Conservation (phyloP, 306 rosid species). For the Gillenia trifoliata region DNA sequence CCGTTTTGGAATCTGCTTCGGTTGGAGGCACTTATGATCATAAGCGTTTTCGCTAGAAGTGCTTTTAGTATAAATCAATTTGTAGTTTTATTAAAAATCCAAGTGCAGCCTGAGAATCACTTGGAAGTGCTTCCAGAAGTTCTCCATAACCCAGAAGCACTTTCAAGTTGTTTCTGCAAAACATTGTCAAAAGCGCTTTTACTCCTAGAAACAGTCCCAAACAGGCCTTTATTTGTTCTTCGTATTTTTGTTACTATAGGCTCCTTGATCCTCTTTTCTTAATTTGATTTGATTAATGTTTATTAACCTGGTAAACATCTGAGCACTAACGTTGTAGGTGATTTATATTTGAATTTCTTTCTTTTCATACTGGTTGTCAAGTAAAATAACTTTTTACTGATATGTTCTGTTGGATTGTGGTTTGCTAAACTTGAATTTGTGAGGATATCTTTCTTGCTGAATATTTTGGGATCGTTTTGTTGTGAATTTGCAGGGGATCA, state of each 20-base stretch:
- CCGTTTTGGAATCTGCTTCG: too few species aligned
- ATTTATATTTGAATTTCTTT: background rate
- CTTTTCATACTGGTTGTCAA: background rate
- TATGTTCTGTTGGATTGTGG: background rate
- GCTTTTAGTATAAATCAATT: background rate
- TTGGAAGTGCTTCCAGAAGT: background rate
- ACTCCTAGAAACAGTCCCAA: background rate
- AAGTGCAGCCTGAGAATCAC: background rate
- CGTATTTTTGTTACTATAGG: background rate
- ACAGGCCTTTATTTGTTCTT: background rate
- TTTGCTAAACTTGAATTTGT: background rate
- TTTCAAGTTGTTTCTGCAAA: too few species aligned
- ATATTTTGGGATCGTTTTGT: background rate
- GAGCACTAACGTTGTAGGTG: background rate
- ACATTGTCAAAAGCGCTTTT: too few species aligned
- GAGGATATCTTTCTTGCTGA: background rate
- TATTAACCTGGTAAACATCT: background rate
- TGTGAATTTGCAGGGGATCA: constrained; percentile 60
- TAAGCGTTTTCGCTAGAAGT: background rate
- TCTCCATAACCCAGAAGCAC: too few species aligned
- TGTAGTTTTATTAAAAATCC: too few species aligned
- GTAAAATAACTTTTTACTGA: background rate
- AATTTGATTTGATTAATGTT: background rate
- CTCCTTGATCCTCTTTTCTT: background rate
- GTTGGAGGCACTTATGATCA: background rate